Conservation (phyloP, 2,329 filamentous ascomycete genomes). For the Phialophora tarda region DNA sequence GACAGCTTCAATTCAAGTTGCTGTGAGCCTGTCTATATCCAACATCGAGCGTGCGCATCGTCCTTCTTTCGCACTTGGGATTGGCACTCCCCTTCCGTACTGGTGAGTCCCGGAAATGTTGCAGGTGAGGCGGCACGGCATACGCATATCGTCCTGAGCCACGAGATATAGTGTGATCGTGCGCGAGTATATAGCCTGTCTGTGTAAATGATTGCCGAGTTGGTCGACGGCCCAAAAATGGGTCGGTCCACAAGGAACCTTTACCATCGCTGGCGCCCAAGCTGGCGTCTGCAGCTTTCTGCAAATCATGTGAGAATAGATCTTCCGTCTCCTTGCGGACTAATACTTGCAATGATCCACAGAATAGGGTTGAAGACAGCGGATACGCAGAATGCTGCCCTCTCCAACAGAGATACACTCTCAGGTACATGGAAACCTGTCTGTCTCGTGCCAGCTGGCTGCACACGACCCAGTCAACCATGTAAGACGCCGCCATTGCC, state of each 20-base stretch:
- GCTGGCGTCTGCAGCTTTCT: not conserved
- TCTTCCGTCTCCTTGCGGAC: not conserved
- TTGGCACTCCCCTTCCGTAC: not conserved
- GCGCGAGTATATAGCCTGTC: not conserved
- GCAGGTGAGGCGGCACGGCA: not conserved
- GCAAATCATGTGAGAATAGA: not conserved
- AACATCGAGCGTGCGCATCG: too few relatives aligned
- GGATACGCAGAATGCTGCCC: not conserved
- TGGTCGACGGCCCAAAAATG: not conserved
- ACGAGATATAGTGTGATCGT: not conserved
- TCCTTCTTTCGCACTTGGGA: too few relatives aligned
- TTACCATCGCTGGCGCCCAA: not conserved
- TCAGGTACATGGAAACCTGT: not conserved
- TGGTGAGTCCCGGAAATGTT: not conserved
- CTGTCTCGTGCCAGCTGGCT: not conserved
- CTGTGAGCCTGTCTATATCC: too few relatives aligned
- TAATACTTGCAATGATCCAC: not conserved
- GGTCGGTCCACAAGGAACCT: not conserved
- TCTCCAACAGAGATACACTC: not conserved
- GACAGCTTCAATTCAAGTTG: too few relatives aligned
- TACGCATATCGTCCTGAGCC: not conserved
- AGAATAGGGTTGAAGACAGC: not conserved
- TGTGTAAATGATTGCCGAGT: not conserved
- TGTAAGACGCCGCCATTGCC: not conserved
- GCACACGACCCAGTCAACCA: not conserved